These are phyloP conservation scores for Volvox carteri DNA, from an alignment of 163 green algal genomes.

Conservation along the genomic window DNA sequence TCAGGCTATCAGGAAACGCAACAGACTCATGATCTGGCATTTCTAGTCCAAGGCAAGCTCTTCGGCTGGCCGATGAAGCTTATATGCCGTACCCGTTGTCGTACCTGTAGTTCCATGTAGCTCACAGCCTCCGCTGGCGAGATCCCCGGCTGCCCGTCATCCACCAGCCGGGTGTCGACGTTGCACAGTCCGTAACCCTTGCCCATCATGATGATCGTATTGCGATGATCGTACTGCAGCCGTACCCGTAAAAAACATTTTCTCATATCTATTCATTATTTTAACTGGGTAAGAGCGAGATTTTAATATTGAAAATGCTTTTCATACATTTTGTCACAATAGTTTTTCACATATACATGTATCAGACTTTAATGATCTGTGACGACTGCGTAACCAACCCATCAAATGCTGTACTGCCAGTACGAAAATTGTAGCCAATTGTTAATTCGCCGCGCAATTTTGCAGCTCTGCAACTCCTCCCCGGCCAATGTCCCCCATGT, in stretches of 20 bases:
- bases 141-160: constrained; percentile 37
- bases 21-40: too few species aligned
- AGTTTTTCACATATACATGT: background rate
- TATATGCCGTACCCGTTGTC: background rate
- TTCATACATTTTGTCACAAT: background rate
- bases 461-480: too few species aligned
- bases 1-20: background rate
- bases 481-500: background rate
- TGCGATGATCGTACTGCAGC: constrained; percentile 53
- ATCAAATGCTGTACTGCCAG: background rate
- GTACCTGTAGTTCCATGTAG: constrained; percentile 62
- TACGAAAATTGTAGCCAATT: background rate
- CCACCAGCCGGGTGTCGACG: constrained; percentile 57
- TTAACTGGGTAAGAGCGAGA: too few species aligned
- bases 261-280: too few species aligned
- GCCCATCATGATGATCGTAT: constrained; percentile 62
- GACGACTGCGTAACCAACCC: background rate
- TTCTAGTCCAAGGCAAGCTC: too few species aligned
- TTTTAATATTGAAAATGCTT: too few species aligned
- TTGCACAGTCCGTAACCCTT: constrained; percentile 61
- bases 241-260: background rate
- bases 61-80: too few species aligned
- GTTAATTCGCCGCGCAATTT: background rate
- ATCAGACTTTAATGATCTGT: background rate
- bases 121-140: constrained; percentile 54